These are phyloP conservation scores for Pseudogymnoascus sp. DNA, from an alignment of 2,329 filamentous ascomycete genomes.

Conservation along the genomic window DNA sequence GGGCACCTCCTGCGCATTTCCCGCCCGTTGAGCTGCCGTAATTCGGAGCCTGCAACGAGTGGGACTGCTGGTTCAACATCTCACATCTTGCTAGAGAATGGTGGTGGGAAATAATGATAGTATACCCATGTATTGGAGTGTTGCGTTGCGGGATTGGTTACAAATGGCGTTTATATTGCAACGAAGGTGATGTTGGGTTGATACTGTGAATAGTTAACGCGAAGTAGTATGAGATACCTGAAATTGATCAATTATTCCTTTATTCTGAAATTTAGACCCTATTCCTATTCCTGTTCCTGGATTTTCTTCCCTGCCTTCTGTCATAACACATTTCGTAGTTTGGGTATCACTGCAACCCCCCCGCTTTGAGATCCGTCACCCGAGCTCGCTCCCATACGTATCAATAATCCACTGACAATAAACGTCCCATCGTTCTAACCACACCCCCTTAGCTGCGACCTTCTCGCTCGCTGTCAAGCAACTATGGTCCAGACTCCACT, in stretches of 20 bases:
- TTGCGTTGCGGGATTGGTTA: background rate
- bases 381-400: conserved; percentile 29
- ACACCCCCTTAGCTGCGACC: conserved; percentile 35
- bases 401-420: conserved; percentile 50
- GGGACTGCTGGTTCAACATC: background rate
- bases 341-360: background rate
- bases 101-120: background rate
- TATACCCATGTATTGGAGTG: background rate
- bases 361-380: background rate
- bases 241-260: background rate
- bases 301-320: background rate
- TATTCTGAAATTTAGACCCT: background rate
- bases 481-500: conserved; percentile 57
- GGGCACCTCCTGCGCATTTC: background rate
- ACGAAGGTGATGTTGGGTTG: background rate
- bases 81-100: background rate
- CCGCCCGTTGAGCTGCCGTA: background rate
- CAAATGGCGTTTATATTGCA: background rate
- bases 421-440: conserved; percentile 48
- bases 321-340: background rate
- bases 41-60: background rate
- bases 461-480: conserved; percentile 43
- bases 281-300: background rate
- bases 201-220: background rate
- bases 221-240: background rate